Evolutionary conservation across 192 early-diverging fungal species (phyloP).

Genomic region (Linnemannia hyalina): DNA sequence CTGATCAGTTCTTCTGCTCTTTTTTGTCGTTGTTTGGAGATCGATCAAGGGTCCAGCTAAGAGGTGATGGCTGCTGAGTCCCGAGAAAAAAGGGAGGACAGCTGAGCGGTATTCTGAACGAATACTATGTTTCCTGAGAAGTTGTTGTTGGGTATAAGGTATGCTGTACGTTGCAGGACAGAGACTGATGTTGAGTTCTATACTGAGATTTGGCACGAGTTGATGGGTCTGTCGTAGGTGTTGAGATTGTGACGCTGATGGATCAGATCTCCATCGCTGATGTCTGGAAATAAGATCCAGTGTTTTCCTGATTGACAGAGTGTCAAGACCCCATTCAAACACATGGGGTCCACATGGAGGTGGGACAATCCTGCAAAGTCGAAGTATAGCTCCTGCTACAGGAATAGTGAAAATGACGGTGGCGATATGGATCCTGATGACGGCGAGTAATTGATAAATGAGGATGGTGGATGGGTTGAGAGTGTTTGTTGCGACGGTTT

Average conservation of each 20-base stretch:
- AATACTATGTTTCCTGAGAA: neutral
- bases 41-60: neutral
- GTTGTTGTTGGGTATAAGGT: neutral
- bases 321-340: neutral
- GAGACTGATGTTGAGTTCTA: neutral
- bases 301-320: neutral
- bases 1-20: slow-evolving; percentile 12
- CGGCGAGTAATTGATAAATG: neutral
- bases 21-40: neutral
- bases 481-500: neutral
- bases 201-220: neutral
- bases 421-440: neutral
- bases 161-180: neutral
- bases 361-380: neutral
- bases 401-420: neutral
- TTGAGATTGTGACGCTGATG: neutral
- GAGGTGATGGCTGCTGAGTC: neutral
- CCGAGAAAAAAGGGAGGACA: neutral
- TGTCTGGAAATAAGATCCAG: neutral
- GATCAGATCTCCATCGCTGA: neutral
- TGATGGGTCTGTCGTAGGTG: neutral
- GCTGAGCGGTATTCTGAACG: neutral
- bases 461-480: neutral
- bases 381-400: neutral
- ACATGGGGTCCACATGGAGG: neutral